Evolutionary conservation across 805 yeast genomes (phyloP), one percentile per base, ranked within the genome.

Genomic region (Diddensiella transvaalensis): DNA sequence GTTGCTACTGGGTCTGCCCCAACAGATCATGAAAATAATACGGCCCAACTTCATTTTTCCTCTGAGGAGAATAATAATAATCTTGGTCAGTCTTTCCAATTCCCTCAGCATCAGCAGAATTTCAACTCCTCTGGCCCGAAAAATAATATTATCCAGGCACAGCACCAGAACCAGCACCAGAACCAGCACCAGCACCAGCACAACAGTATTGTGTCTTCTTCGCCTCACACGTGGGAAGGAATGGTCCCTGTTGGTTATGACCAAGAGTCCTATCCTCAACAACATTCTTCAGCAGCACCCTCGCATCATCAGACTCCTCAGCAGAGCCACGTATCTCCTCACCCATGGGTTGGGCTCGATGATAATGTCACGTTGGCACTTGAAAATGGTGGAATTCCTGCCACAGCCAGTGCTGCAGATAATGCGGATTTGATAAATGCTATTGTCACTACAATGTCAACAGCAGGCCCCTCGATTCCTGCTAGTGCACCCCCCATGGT

Each of bases 171-270:
- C 8, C 15, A 8, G 8, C 15, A n/a, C 18, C 8, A 8, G 8
- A 35, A 15, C 8, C 8, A 15, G 8, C 18, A 8, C 8, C 21
- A 35, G 38, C 38, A 35, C 15, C 8, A n/a, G 17, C 8, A 6
- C 8, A 8, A 6, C 17, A n/a, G 8, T n/a, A 8, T 17, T 6
- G 23, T 22, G 4, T 13, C 30, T n/a, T 35, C 42, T 5, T 15
- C 37, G n/a, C 13, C 43, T 10, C 18, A 22, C 4, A 44, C 30
- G 13, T 41, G 44, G 44, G 44, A 41, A n/a, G 44, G 44, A 23
- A 41, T 41, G 44, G 24, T 41, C 44, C 47, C 47, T 11, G 33
- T 44, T 36, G 47, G 47, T 35, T 41, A 24, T 19, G 21, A 24
- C 13, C 44, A 41, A 15, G 44, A 41, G n/a, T 17, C 15, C 8